Percentiles rank a stretch among this genome's conserved stretches.
These are phyloP conservation scores for Ensete ventricosum DNA, from an alignment of 176 grass and related monocot genomes.

Conservation along the genomic window DNA sequence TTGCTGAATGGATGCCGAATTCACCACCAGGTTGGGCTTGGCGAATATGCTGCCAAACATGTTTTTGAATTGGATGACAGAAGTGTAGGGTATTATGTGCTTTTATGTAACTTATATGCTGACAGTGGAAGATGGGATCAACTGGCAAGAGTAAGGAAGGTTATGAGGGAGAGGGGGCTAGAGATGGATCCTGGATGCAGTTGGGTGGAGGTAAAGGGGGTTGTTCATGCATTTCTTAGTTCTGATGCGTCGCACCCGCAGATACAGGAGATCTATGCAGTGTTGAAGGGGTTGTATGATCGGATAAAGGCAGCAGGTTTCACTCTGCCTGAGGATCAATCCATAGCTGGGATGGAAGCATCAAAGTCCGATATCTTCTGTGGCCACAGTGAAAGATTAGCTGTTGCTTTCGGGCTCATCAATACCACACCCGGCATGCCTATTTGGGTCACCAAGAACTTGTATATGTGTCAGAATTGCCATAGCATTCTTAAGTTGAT, in stretches of 20 bases:
- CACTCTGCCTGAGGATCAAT: slow-evolving; percentile 31
- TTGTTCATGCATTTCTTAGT: slow-evolving; percentile 86
- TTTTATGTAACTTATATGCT: slow-evolving; percentile 77
- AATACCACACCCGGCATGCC: slow-evolving; percentile 71
- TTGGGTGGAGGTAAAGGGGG: slow-evolving; percentile 89
- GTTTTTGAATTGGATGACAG: slow-evolving; percentile 68
- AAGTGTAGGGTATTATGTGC: slow-evolving; percentile 65
- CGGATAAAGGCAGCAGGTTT: slow-evolving; percentile 48
- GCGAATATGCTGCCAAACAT: slow-evolving; percentile 64
- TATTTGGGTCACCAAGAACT: slow-evolving; percentile 79
- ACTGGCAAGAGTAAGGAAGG: slow-evolving; percentile 63
- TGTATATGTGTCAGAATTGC: slow-evolving; percentile 75
- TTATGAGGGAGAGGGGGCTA: slow-evolving; percentile 75
- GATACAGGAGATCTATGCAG: slow-evolving; percentile 69
- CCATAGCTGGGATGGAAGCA: slow-evolving; percentile 38
- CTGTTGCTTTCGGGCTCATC: slow-evolving; percentile 85
- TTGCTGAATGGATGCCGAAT: slow-evolving; percentile 88
- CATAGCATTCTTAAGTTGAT: slow-evolving; percentile 56
- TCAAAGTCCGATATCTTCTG: slow-evolving; percentile 73
- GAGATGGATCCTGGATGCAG: slow-evolving; percentile 62
- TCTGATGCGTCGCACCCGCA: slow-evolving; percentile 77
- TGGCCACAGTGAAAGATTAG: slow-evolving; percentile 83
- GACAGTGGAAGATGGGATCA: slow-evolving; percentile 67
- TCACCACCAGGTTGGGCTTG: slow-evolving; percentile 62
- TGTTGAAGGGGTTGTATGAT: slow-evolving; percentile 65